Conservation (phyloP, 1,284 basidiomycete genomes). For the Apiotrichum siamense region DNA sequence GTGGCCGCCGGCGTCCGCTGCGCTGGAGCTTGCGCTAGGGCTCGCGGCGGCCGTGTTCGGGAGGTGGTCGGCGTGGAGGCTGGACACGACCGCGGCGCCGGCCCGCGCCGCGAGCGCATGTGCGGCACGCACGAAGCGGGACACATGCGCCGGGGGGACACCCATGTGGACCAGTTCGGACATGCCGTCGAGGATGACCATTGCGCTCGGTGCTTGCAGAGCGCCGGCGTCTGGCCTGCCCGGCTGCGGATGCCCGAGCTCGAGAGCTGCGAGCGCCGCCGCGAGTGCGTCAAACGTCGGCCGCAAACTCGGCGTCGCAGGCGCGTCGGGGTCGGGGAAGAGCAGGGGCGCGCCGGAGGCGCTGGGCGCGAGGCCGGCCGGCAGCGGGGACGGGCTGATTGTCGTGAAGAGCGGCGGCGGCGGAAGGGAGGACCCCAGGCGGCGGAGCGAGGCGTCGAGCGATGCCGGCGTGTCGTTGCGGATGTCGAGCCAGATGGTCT, state of each 20-base stretch:
- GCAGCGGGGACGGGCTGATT: neutral
- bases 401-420: constrained; percentile 12
- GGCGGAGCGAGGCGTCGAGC: constrained; percentile 19
- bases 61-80: constrained; percentile 35
- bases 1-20: too few relatives aligned
- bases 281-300: constrained; percentile 21
- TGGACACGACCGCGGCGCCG: constrained; percentile 24
- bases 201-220: too few relatives aligned
- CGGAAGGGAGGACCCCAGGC: constrained; percentile 6
- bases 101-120: constrained; percentile 15
- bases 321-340: too few relatives aligned
- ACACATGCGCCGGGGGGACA: constrained; percentile 20
- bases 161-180: constrained; percentile 33
- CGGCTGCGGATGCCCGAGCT: neutral
- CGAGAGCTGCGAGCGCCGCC: neutral
- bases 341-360: constrained; percentile 19
- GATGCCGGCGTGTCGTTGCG: constrained; percentile 29
- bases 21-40: too few relatives aligned
- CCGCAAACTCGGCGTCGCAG: constrained; percentile 20
- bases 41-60: constrained; percentile 8
- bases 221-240: too few relatives aligned
- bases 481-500: constrained; percentile 40
- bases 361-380: neutral
- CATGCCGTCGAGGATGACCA: constrained; percentile 43
- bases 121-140: constrained; percentile 36